Conservation (phyloP, 495 filamentous ascomycete species). For the Geoglossum glabrum region DNA sequence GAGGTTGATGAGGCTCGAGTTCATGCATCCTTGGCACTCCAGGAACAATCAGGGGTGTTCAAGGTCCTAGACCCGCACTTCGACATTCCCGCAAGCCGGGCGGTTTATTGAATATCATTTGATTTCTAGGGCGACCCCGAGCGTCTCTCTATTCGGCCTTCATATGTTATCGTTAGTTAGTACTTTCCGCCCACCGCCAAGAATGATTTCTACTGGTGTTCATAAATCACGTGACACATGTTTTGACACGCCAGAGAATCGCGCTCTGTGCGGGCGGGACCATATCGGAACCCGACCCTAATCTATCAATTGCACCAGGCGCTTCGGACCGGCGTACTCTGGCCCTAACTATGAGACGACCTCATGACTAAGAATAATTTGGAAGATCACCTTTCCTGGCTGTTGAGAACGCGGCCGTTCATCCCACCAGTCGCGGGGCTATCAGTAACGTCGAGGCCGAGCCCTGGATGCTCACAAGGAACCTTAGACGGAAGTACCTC, state of each 20-base stretch:
- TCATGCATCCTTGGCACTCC: too few species aligned
- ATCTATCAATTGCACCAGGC: neutral
- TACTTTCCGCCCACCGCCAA: too few species aligned
- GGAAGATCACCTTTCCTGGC: constrained; percentile 35
- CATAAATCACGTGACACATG: neutral
- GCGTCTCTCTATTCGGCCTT: too few species aligned
- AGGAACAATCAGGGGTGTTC: too few species aligned
- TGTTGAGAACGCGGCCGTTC: constrained; percentile 27
- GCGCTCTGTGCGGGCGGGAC: neutral
- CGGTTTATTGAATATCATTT: too few species aligned
- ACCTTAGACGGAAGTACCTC: neutral
- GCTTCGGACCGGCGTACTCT: constrained; percentile 20
- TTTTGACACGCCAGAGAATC: neutral
- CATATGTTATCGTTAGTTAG: too few species aligned
- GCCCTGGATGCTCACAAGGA: neutral
- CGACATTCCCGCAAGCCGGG: too few species aligned
- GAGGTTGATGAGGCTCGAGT: too few species aligned
- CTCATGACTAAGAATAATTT: constrained; percentile 50
- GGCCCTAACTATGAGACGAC: constrained; percentile 7
- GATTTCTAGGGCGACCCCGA: too few species aligned
- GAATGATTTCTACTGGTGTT: neutral
- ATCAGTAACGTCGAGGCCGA: neutral
- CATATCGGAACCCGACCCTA: neutral
- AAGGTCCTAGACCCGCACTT: too few species aligned
- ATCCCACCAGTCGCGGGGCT: constrained; percentile 12